Evolutionary conservation across 805 yeast species (phyloP).

Genomic region (Priceomyces castillae): DNA sequence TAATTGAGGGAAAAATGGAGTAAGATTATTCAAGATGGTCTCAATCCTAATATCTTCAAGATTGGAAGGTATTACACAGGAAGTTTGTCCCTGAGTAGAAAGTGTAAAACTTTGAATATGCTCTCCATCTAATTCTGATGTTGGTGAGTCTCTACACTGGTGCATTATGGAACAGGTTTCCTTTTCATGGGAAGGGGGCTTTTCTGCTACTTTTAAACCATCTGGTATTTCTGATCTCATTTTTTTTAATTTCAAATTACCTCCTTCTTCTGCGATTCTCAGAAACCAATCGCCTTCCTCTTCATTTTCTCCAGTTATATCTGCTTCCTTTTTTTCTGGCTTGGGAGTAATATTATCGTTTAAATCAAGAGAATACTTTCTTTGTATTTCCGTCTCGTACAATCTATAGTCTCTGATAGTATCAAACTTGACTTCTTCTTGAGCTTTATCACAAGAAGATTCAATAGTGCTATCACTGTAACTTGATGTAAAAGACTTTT

Average conservation of each 20-base stretch:
- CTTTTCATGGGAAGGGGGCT: neutral
- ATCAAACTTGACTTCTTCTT: neutral
- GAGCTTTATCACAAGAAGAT: neutral
- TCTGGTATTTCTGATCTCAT: neutral
- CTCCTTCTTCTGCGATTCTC: conserved; percentile 2
- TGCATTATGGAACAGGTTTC: too few species aligned
- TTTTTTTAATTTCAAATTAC: neutral
- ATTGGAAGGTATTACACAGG: neutral
- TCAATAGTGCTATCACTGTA: conserved; percentile 7
- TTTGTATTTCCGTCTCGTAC: conserved; percentile 7
- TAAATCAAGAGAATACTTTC: conserved; percentile 1
- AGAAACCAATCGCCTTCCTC: conserved; percentile 3
- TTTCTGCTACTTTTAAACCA: too few species aligned
- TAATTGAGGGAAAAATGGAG: neutral
- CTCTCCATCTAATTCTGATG: neutral
- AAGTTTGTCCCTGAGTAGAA: neutral
- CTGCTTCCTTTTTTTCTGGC: neutral
- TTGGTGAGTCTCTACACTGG: too few species aligned
- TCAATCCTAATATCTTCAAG: neutral
- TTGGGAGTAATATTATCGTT: neutral
- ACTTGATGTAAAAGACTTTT: conserved; percentile 7
- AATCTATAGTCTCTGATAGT: conserved; percentile 4
- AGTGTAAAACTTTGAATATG: neutral
- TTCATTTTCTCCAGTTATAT: neutral
- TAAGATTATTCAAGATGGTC: neutral